phyloP scores from a whole-genome alignment of 768 basidiomycete species.

The Mrakia hoshinonis region DNA sequence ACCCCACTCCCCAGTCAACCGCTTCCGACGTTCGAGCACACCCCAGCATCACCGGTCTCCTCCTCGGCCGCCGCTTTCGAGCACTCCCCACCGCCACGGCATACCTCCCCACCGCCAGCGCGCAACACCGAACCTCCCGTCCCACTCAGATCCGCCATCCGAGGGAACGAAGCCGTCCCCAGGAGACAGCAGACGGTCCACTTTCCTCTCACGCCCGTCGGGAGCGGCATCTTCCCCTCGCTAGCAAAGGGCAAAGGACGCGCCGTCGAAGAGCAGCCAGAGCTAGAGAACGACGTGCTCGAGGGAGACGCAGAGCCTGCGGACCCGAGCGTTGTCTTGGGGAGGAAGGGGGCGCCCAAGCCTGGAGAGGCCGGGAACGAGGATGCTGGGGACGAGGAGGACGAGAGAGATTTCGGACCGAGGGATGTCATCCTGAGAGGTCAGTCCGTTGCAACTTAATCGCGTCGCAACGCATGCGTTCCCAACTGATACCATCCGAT shows the following conservation, averaged over 20 bases:
- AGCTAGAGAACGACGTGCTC: neutral
- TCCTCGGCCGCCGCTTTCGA: neutral
- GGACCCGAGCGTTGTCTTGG: constrained; percentile 2
- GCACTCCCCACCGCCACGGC: neutral
- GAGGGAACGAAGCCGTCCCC: neutral
- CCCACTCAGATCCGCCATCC: constrained; percentile 8
- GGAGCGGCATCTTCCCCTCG: neutral
- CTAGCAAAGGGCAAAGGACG: constrained; percentile 4
- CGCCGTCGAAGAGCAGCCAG: neutral
- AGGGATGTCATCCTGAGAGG: constrained; percentile 27
- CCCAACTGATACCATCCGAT: neutral
- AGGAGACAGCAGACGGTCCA: constrained; percentile 11
- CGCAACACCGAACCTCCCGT: neutral
- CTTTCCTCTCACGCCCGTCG: neutral
- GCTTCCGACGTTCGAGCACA: constrained; percentile 14
- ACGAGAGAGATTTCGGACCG: neutral
- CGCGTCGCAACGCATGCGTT: neutral
- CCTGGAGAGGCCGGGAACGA: neutral
- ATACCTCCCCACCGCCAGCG: neutral
- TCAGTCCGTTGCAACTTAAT: neutral
- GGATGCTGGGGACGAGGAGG: constrained; percentile 2
- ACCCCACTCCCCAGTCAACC: neutral
- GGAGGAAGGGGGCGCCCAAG: neutral
- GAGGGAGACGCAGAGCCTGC: constrained; percentile 19
- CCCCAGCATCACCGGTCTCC: neutral